phyloP scores from a whole-genome alignment of 2,329 filamentous ascomycete species.

The Diatrype stigma region DNA sequence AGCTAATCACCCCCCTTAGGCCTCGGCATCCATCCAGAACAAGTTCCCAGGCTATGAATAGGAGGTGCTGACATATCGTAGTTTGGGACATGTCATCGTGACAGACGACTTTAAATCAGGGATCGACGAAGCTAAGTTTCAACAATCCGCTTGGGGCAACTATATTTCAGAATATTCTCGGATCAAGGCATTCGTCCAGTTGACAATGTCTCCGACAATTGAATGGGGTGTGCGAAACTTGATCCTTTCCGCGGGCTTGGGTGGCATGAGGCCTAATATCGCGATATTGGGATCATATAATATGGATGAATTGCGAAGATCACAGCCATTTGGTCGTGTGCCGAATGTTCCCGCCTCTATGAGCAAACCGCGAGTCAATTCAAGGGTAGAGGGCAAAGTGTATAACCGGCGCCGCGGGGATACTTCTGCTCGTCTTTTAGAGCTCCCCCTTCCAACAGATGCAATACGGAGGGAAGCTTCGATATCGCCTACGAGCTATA shows the following conservation, averaged over 20 bases:
- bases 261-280: slow-evolving; percentile 86
- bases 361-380: slow-evolving; percentile 26
- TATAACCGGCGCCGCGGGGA: slow-evolving; percentile 42
- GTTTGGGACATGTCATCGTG: slow-evolving; percentile 79
- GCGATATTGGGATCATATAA: slow-evolving; percentile 78
- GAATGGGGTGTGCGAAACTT: slow-evolving; percentile 84
- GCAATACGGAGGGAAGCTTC: slow-evolving; percentile 63
- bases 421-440: slow-evolving; percentile 51
- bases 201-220: slow-evolving; percentile 75
- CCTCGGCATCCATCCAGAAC: not conserved
- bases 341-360: slow-evolving; percentile 42
- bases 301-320: slow-evolving; percentile 67
- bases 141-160: slow-evolving; percentile 79
- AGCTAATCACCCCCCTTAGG: not conserved
- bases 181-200: slow-evolving; percentile 86
- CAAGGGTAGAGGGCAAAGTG: slow-evolving; percentile 28
- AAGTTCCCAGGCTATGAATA: too few relatives aligned
- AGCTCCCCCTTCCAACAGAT: slow-evolving; percentile 64
- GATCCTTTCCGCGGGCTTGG: slow-evolving; percentile 74
- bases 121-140: slow-evolving; percentile 74
- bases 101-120: slow-evolving; percentile 75
- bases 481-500: slow-evolving; percentile 68
- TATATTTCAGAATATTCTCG: slow-evolving; percentile 78
- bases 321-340: slow-evolving; percentile 52
- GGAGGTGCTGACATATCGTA: not conserved